phyloP scores from a whole-genome alignment of 2,329 filamentous ascomycete species.

The Aspergillus aculeatinus region DNA sequence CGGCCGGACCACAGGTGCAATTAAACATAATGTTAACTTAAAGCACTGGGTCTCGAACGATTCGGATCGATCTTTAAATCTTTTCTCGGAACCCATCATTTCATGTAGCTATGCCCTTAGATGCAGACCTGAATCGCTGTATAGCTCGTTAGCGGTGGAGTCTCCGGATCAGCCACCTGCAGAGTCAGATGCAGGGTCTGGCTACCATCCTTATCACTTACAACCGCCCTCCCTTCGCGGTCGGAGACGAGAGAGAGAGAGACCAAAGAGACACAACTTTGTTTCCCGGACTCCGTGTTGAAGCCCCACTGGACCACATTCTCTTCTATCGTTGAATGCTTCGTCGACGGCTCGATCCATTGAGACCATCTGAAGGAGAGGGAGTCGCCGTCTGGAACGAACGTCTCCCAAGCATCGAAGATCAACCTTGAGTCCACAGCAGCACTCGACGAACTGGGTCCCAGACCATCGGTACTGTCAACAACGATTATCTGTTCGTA shows the following conservation, averaged over 20 bases:
- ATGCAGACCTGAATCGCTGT: slow-evolving; percentile 6
- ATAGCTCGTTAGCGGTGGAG: background rate
- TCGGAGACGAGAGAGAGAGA: no score
- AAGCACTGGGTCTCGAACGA: no score
- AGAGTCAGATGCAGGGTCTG: slow-evolving; percentile 5
- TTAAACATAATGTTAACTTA: background rate
- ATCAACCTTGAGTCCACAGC: background rate
- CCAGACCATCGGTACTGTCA: slow-evolving; percentile 15
- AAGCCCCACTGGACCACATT: background rate
- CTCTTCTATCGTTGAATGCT: background rate
- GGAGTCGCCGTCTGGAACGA: slow-evolving; percentile 5
- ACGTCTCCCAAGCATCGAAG: slow-evolving; percentile 1
- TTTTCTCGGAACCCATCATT: background rate
- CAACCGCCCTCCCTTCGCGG: background rate
- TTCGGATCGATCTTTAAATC: background rate
- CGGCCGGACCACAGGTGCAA: background rate
- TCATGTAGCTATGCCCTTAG: background rate
- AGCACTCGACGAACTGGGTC: background rate
- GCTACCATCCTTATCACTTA: background rate
- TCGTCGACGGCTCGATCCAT: slow-evolving; percentile 1
- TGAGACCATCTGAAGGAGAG: slow-evolving; percentile 7
- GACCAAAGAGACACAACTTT: background rate
- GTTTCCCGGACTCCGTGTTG: background rate
- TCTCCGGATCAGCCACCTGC: background rate
- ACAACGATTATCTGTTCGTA: slow-evolving; percentile 23